Evolutionary conservation across 441 rosid species (phyloP).

Genomic region (Populus hybrid): DNA sequence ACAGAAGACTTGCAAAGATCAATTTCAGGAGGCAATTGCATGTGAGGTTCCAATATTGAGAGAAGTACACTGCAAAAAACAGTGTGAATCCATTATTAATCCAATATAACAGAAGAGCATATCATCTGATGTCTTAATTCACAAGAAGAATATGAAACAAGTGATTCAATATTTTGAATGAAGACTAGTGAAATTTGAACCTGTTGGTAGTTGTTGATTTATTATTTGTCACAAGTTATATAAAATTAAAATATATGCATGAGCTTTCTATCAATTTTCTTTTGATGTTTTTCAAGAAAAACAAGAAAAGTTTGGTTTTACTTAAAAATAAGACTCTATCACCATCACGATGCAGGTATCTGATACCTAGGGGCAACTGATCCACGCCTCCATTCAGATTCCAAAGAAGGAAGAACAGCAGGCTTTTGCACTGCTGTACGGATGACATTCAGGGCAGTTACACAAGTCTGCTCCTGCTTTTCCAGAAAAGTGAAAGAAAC

Average conservation of each 20-base stretch:
- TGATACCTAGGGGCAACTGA: conserved; percentile 82
- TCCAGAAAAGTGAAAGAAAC: conserved; percentile 48
- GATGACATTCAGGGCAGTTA: conserved; percentile 61
- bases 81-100: conserved; percentile 25
- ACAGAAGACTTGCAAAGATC: conserved; percentile 63
- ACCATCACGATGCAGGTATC: conserved; percentile 13
- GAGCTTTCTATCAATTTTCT: not conserved
- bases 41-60: conserved; percentile 73
- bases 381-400: conserved; percentile 82
- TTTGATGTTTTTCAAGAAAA: not conserved
- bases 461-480: conserved; percentile 61
- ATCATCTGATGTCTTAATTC: not conserved
- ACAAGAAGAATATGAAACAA: conserved; percentile 5
- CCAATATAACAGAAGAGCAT: conserved; percentile 1
- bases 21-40: conserved; percentile 77
- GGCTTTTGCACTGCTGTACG: conserved; percentile 71
- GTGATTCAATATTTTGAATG: conserved; percentile 4
- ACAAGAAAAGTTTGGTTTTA: not conserved
- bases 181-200: not conserved
- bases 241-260: conserved; percentile 1
- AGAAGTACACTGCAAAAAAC: conserved; percentile 73
- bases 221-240: not conserved
- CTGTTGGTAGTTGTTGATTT: conserved; percentile 3
- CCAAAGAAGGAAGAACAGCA: conserved; percentile 78
- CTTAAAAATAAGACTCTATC: conserved; percentile 9